Evolutionary conservation across 2,329 filamentous ascomycete species (phyloP).

Genomic region (Claviceps sp.): DNA sequence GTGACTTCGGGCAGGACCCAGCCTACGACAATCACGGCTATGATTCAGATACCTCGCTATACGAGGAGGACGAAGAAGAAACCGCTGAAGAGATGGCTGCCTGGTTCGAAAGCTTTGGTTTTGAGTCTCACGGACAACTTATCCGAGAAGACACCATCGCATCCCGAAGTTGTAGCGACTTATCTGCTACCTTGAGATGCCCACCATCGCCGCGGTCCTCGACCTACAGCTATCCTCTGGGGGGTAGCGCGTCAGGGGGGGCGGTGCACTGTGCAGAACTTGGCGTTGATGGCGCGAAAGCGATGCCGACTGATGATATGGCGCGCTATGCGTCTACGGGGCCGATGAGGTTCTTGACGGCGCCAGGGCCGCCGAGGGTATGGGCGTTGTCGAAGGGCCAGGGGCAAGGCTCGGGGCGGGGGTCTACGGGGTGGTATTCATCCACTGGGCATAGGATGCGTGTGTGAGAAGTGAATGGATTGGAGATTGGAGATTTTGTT

Average conservation of each 20-base stretch:
- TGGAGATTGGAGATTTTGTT: no score
- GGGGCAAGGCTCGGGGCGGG: constrained; percentile 15
- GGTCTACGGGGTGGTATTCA: not conserved
- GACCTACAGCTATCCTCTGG: not conserved
- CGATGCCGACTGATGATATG: no score
- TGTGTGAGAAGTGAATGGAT: not conserved
- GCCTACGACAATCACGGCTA: not conserved
- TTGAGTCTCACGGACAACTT: constrained; percentile 29
- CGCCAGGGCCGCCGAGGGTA: constrained; percentile 16
- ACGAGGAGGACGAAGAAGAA: constrained; percentile 29
- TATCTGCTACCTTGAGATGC: not conserved
- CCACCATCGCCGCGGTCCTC: constrained; percentile 11
- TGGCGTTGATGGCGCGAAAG: no score
- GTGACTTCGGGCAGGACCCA: not conserved
- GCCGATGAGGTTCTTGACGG: constrained; percentile 18
- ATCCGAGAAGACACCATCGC: constrained; percentile 12
- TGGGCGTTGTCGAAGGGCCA: constrained; percentile 23
- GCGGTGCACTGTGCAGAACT: no score
- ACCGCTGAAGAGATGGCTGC: constrained; percentile 30
- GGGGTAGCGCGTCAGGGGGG: no score
- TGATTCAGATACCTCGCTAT: not conserved
- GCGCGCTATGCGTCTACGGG: no score
- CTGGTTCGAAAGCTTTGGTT: constrained; percentile 40
- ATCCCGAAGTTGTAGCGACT: not conserved
- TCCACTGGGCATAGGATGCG: not conserved